Evolutionary conservation across 2,329 filamentous ascomycete species (phyloP).

Genomic region (Monilinia vaccinii-corymbosi): DNA sequence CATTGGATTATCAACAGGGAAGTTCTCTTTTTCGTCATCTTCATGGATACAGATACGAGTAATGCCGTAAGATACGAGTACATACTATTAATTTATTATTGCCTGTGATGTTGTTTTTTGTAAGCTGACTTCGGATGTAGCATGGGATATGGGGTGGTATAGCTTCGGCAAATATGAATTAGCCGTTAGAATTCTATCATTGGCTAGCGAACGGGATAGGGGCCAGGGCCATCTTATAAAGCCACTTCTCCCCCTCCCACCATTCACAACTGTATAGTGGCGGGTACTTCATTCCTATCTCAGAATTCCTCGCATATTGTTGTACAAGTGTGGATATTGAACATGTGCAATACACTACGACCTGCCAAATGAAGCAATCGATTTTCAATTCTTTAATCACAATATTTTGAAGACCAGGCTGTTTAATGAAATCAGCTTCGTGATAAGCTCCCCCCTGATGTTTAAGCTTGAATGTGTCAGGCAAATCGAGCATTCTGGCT

Average conservation of each 20-base stretch:
- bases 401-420: neutral
- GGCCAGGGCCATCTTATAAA: neutral
- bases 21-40: neutral
- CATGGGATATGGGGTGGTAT: neutral
- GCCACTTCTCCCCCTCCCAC: no score
- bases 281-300: neutral
- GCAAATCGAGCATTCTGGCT: neutral
- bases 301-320: neutral
- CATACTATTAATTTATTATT: no score
- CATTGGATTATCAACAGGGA: neutral
- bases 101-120: no score
- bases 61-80: no score
- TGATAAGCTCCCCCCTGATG: neutral
- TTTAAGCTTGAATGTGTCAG: neutral
- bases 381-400: neutral
- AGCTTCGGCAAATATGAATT: neutral
- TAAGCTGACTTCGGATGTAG: neutral
- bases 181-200: neutral
- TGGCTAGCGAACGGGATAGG: neutral
- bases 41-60: neutral
- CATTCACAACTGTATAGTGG: neutral
- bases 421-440: neutral
- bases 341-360: neutral
- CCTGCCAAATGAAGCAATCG: neutral
- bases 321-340: neutral